Conservation (phyloP, 352 stramenopile species). For the Globisporangium parvum region DNA sequence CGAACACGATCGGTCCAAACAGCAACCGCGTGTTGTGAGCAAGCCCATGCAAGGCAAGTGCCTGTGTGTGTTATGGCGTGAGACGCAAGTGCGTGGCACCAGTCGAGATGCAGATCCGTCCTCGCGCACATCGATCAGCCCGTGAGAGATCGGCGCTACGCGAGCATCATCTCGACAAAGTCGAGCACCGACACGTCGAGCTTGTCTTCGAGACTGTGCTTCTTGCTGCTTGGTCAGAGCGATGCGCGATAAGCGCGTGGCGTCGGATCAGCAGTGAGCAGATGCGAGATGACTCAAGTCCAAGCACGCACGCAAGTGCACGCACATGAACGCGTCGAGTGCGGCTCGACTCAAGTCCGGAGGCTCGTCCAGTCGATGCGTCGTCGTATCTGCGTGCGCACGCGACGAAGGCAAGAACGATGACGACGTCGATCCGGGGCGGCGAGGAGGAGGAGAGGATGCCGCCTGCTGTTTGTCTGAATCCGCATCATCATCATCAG, state of each 20-base stretch:
- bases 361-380: not conserved
- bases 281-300: not conserved
- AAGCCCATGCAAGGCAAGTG: not conserved
- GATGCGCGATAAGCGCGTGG: not conserved
- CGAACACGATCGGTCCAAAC: slow-evolving; percentile 1
- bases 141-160: slow-evolving; percentile 16
- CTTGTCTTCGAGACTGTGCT: slow-evolving; percentile 39
- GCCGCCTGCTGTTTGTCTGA: too few species aligned
- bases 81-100: not conserved
- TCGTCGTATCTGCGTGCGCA: too few species aligned
- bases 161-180: slow-evolving; percentile 62
- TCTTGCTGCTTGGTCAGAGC: slow-evolving; percentile 25
- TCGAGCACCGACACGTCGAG: slow-evolving; percentile 46
- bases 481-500: slow-evolving; percentile 8
- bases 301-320: not conserved
- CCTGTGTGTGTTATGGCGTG: too few species aligned
- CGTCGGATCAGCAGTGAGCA: not conserved
- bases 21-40: not conserved
- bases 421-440: too few species aligned
- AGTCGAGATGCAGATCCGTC: too few species aligned
- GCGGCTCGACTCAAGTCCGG: slow-evolving; percentile 3
- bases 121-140: too few species aligned
- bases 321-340: slow-evolving; percentile 28
- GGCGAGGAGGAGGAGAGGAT: too few species aligned
- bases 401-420: too few species aligned